Evolutionary conservation across 2,329 filamentous ascomycete genomes (phyloP).

Genomic region (Keithomyces neogunnii): DNA sequence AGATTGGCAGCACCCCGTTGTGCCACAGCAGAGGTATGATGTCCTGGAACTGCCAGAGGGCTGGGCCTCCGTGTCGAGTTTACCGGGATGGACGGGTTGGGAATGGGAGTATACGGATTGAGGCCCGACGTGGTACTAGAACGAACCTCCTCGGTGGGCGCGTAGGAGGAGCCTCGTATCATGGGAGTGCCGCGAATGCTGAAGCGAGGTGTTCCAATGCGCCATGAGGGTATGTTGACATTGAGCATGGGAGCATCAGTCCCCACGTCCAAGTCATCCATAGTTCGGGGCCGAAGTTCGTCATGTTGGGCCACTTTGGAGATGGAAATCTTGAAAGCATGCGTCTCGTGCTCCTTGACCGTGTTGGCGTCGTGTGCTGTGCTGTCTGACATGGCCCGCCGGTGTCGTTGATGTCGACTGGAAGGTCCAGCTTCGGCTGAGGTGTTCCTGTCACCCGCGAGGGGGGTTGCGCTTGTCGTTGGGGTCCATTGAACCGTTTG

Average conservation of each 20-base stretch:
- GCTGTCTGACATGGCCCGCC: conserved; percentile 67
- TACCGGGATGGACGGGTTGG: conserved; percentile 16
- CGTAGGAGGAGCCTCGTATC: conserved; percentile 72
- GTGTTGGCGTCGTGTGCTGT: conserved; percentile 57
- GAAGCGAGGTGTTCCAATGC: conserved; percentile 74
- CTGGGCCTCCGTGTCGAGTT: conserved; percentile 26
- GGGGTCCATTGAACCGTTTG: conserved; percentile 28
- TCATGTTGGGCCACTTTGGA: conserved; percentile 51
- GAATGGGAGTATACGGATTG: conserved; percentile 25
- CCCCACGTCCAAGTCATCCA: conserved; percentile 43
- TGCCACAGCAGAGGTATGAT: conserved; percentile 19
- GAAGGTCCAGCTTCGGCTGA: conserved; percentile 19
- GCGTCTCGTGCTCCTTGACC: conserved; percentile 48
- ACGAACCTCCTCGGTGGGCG: conserved; percentile 62
- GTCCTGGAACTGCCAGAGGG: conserved; percentile 27
- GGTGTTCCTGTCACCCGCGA: conserved; percentile 23
- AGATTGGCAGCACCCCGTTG: conserved; percentile 15
- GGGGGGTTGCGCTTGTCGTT: conserved; percentile 29
- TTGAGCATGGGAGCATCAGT: conserved; percentile 49
- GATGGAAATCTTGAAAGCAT: conserved; percentile 73
- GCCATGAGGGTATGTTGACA: conserved; percentile 75
- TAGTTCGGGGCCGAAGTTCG: conserved; percentile 51
- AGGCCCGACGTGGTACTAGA: conserved; percentile 50
- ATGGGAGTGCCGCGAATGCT: conserved; percentile 67
- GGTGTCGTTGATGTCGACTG: conserved; percentile 30